Base-by-base conservation (phyloP, 495 filamentous ascomycete genomes). In the Aeminium ludgeri region DNA sequence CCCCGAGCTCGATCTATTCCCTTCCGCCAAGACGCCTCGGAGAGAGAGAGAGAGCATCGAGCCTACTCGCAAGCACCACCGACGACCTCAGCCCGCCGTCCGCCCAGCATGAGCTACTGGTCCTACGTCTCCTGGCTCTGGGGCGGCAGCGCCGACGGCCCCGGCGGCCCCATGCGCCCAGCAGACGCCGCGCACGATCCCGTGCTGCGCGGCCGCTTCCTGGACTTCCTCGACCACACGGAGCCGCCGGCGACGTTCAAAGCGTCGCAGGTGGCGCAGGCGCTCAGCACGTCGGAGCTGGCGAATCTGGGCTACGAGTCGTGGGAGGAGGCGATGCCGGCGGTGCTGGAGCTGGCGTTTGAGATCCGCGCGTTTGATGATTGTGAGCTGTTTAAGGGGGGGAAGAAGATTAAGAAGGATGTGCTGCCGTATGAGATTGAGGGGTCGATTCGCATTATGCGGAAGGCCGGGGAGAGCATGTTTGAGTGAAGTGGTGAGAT, bases 191-290 rank as follows among this genome's bases (percentile, higher is more conserved):
- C 36, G 20, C 48, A 43, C 23, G 15, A 51, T 17, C 43, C 43
- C n/a, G 20, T 27, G 1, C 23, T 51, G 4, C 43, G 40, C 10
- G 16, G 18, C 6, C 36, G 42, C 27, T 53, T 49, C 46, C 10
- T 32, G 18, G 20, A 20, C 6, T 30, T 45, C 18, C 42, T 53
- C 2, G 45, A 49, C 23, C 35, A 45, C 18, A 43, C 38, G 1
- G 48, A 51, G 15, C 48, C 48, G 12, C 48, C 48, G 8, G 20
- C 20, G 13, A 38, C 30, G 0, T 51, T 51, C 35, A 46, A 36
- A 33, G 17, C 40, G 0, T 38, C 37, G 6, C 33, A 51, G 6
- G 44, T 51, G 6, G 43, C 43, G 8, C 13, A 28, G 36, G 30
- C 25, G 11, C 28, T 51, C 6, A 37, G 17, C 8, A 6, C 11